A percentile compares a stretch with the other conserved stretches of the same genome.
These are phyloP conservation scores for Ganoderma leucocontextum DNA, from an alignment of 1,284 basidiomycete species.

Conservation along the genomic window DNA sequence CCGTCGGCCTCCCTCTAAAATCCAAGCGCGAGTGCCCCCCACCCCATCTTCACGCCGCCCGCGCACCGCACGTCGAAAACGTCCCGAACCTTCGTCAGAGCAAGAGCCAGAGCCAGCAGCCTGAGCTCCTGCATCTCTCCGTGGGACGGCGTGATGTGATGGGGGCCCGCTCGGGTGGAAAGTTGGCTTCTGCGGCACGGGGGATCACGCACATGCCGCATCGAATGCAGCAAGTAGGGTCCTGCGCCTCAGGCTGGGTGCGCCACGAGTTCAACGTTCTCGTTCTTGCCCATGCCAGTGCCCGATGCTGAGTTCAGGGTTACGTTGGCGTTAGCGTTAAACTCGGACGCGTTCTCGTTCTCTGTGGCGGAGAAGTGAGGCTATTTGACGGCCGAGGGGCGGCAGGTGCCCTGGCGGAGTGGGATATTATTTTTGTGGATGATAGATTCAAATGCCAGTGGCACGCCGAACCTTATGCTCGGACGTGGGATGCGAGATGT, in stretches of 20 bases:
- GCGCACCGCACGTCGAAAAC: neutral
- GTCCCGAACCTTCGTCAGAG: neutral
- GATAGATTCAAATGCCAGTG: neutral
- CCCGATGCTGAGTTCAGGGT: neutral
- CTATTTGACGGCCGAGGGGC: conserved; percentile 1
- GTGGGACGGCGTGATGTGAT: neutral
- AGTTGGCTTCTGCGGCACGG: conserved; percentile 4
- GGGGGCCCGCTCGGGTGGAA: neutral
- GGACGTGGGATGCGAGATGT: no score
- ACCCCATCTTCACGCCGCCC: neutral
- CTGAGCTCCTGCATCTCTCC: neutral
- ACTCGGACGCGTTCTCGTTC: neutral
- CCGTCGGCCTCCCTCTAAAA: neutral
- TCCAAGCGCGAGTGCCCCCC: neutral
- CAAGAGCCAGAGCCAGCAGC: neutral
- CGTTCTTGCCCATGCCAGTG: neutral
- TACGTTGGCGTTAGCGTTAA: neutral
- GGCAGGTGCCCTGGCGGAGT: neutral
- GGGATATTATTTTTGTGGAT: neutral
- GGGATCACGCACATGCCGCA: neutral
- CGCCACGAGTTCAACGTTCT: neutral
- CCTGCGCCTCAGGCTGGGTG: neutral
- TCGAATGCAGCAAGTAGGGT: neutral
- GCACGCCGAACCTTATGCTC: neutral
- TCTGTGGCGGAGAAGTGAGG: neutral